Percentiles rank a stretch among this genome's conserved stretches.
phyloP scores from a whole-genome alignment of 176 grass and related monocot genomes.

The Oryza officinalis region DNA sequence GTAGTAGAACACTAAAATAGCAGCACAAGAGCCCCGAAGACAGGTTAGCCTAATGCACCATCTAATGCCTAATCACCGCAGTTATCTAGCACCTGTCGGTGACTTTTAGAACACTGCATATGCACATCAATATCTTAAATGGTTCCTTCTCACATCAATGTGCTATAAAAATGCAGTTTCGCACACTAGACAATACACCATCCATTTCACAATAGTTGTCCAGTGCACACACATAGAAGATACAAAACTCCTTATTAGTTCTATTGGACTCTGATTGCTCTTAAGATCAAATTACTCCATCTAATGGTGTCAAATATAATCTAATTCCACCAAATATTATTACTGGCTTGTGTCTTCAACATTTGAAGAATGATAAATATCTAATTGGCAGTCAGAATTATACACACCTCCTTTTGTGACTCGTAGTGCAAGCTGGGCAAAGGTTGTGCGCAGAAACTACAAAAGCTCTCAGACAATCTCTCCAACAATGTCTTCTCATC shows the following conservation, averaged over 20 bases:
- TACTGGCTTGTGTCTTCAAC: background rate
- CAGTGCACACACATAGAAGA: background rate
- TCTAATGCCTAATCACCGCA: background rate
- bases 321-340: background rate
- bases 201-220: background rate
- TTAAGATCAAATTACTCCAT: background rate
- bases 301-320: background rate
- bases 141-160: background rate
- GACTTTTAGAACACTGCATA: background rate
- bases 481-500: conserved; percentile 65
- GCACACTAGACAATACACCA: background rate
- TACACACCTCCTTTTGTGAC: conserved; percentile 87
- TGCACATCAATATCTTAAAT: background rate
- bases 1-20: background rate
- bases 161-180: background rate
- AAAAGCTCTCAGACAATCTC: conserved; percentile 61
- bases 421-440: conserved; percentile 68
- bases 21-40: background rate
- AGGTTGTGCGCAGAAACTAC: conserved; percentile 69
- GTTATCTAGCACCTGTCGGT: background rate
- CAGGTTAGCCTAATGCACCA: background rate
- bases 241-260: background rate
- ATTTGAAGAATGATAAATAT: conserved; percentile 23
- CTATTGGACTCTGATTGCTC: background rate
- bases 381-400: background rate